phyloP scores from a whole-genome alignment of 768 basidiomycete genomes.

The Hypholoma fasciculare region DNA sequence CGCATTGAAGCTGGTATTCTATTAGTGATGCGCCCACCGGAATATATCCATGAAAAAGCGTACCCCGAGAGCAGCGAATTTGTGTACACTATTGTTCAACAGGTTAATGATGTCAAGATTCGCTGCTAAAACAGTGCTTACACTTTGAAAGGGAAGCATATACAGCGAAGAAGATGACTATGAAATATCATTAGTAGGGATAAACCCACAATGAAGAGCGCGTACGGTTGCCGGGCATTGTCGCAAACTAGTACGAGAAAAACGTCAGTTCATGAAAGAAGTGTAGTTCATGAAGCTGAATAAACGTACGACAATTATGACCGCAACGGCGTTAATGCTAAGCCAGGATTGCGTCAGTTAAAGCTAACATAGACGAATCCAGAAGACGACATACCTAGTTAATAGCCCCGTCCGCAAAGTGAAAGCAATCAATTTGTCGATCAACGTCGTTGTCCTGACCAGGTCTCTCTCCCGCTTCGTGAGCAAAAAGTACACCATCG shows the following conservation, averaged over 20 bases:
- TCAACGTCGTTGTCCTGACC: background rate
- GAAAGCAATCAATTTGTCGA: background rate
- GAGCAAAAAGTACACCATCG: constrained; percentile 25
- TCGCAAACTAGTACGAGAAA: background rate
- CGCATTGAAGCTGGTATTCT: no score
- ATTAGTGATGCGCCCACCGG: no score
- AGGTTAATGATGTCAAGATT: no score
- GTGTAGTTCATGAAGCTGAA: background rate
- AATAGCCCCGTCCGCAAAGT: background rate
- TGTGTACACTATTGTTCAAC: no score
- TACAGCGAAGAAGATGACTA: no score
- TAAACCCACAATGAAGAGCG: no score
- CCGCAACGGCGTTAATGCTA: background rate
- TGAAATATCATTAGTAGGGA: no score
- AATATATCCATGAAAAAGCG: no score
- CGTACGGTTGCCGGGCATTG: background rate
- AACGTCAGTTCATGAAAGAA: background rate
- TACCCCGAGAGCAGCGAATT: no score
- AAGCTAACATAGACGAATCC: no score
- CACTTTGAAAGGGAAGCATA: no score
- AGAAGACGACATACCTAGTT: background rate
- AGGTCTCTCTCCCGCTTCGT: background rate
- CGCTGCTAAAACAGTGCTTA: no score
- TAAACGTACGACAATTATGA: background rate
- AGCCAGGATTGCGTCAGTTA: background rate